Evolutionary conservation across 1,284 basidiomycete genomes (phyloP).

Genomic region (Wallemia mellicola): DNA sequence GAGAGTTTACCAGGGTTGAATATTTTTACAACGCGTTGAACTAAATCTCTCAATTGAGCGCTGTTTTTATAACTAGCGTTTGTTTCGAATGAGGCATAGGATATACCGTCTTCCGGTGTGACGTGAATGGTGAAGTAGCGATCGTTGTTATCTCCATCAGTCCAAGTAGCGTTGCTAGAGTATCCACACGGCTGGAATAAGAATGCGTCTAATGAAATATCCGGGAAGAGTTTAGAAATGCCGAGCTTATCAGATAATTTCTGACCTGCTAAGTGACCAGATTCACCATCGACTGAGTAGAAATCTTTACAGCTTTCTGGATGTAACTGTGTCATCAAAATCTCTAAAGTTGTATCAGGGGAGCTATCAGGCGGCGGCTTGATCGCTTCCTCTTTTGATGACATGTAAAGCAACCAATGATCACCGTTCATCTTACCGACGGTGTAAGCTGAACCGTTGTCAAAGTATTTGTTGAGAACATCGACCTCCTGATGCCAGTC

Average conservation of each 20-base stretch:
- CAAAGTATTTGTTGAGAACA: slow-evolving; percentile 67
- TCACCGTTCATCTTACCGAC: slow-evolving; percentile 95
- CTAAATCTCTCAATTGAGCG: slow-evolving; percentile 37
- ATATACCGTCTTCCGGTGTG: slow-evolving; percentile 88
- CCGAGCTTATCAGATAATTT: slow-evolving; percentile 44
- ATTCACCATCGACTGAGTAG: slow-evolving; percentile 23
- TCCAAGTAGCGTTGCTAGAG: slow-evolving; percentile 56
- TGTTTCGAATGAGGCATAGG: slow-evolving; percentile 93
- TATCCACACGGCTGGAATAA: slow-evolving; percentile 91
- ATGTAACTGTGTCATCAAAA: slow-evolving; percentile 86
- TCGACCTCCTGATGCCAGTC: slow-evolving; percentile 85
- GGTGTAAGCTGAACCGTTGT: slow-evolving; percentile 61
- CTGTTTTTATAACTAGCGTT: slow-evolving; percentile 45
- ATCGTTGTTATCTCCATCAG: slow-evolving; percentile 22
- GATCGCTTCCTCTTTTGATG: slow-evolving; percentile 17
- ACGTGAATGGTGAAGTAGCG: slow-evolving; percentile 98
- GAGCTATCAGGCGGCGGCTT: background rate
- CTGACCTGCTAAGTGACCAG: slow-evolving; percentile 30
- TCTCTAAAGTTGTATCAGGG: slow-evolving; percentile 77
- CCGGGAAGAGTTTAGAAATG: slow-evolving; percentile 52
- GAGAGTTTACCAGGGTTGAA: slow-evolving; percentile 70
- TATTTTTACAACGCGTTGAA: slow-evolving; percentile 63
- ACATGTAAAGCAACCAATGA: slow-evolving; percentile 92
- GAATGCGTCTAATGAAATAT: slow-evolving; percentile 67
- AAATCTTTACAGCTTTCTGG: slow-evolving; percentile 44